phyloP scores from a whole-genome alignment of 2,329 filamentous ascomycete genomes.

The Diaporthe sp. region DNA sequence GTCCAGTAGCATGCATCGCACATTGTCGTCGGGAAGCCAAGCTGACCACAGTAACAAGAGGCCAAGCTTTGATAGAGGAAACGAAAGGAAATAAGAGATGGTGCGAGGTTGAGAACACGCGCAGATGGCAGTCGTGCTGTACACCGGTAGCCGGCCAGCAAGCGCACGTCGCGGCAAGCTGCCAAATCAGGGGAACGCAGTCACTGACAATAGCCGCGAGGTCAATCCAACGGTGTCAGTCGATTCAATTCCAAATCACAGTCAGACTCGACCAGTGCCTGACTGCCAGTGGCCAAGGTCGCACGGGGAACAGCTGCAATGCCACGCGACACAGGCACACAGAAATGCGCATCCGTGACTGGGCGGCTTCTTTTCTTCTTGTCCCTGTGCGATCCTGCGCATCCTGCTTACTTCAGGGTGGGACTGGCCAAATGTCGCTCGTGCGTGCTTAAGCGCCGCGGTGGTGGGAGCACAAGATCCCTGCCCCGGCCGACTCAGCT shows the following conservation, averaged over 20 bases:
- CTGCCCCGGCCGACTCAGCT: slow-evolving; percentile 30
- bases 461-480: slow-evolving; percentile 11
- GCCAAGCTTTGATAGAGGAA: too few species aligned
- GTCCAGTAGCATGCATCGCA: not conserved
- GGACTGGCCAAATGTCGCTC: slow-evolving; percentile 13
- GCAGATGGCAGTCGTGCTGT: too few species aligned
- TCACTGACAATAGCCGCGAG: slow-evolving; percentile 2
- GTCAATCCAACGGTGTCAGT: not conserved
- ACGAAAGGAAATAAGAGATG: not conserved
- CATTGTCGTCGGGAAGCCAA: not conserved
- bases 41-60: not conserved
- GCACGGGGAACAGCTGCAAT: not conserved
- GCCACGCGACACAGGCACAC: slow-evolving; percentile 11
- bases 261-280: not conserved
- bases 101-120: not conserved
- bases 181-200: slow-evolving; percentile 7
- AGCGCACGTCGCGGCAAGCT: slow-evolving; percentile 2
- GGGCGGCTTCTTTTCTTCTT: slow-evolving; percentile 2
- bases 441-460: slow-evolving; percentile 27
- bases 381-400: slow-evolving; percentile 7
- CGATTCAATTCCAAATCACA: not conserved
- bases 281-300: not conserved
- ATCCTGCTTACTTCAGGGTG: not conserved
- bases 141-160: not conserved
- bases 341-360: not conserved